Base-by-base conservation (phyloP, 495 filamentous ascomycete genomes). In the Thozetella sp. region DNA sequence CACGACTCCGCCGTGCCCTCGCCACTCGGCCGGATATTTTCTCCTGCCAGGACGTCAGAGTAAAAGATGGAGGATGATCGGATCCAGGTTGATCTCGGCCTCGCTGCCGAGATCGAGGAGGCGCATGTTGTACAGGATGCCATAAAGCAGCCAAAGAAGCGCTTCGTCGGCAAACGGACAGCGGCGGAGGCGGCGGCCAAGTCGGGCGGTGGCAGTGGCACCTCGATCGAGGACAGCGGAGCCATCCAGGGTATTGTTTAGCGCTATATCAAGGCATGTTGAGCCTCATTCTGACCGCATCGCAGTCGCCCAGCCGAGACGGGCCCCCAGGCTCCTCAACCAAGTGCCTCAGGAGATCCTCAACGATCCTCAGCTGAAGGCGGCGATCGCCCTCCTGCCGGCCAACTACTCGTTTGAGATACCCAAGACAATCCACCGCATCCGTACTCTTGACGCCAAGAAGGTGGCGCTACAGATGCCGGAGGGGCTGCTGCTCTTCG, bases 381-480 rank as follows among this genome's bases (percentile, higher is more conserved):
- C 85, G 17, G 95, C 95, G 2, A 93, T 98, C 51, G 79, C 85
- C 2, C 85, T 97, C 20, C 87, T 99, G 4, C 95, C 95, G 2
- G 75, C 85, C 19, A 98, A 99, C 78, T 99, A 98, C 80, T 92
- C 90, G 46, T 99, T 99, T 70, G 95, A 99, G 75, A 93, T 99
- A 54, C 95, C 90, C 68, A 98, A 99, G 73, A 98, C 95, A 2
- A 95, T 99, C 68, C 93, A 97, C 73, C 87, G 93, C 25, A 92
- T 99, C 66, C 92, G 93, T 45, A 86, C 86, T 11, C 84, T 88
- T 15, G 83, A 80, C 2, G 88, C 93, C 0, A 93, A 86, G 65
- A 88, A 87, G 51, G 86, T 99, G 0, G 95, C 93, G 1, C 81
- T 99, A 17, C 95, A 99, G 69, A 96, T 99, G 82, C 95, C 95